Base-by-base conservation (phyloP, 768 basidiomycete species). In the Boletus fagicola region DNA sequence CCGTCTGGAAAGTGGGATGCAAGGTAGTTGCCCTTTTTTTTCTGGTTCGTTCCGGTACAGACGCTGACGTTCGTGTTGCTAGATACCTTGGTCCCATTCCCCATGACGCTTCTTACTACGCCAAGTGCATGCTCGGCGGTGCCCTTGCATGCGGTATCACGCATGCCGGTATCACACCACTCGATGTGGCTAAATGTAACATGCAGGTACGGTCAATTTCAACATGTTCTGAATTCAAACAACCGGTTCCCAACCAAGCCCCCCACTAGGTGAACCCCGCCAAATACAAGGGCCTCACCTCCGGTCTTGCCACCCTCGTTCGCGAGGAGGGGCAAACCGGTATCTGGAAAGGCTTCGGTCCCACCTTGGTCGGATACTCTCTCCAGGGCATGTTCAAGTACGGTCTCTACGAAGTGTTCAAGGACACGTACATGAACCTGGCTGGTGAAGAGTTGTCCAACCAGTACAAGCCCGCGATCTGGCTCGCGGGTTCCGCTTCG, bases 311-410 rank as follows among this genome's bases (percentile, higher is more conserved):
- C 56, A 79, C 80, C 39, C 84, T 94, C 68, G 53, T 89, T 54
- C 83, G 82, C 42, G 91, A 92, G 72, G 90, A 95, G 75, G 91
- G 94, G 66, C 75, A 85, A 58, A 84, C 74, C 39, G 95, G 92
- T 74, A 84, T 97, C 75, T 90, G 94, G 86, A 98, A 96, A 76
- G 95, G 95, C 68, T 79, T 97, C 71, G 91, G 91, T 38, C 95
- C 95, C 53, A 98, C 95, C 58, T 79, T 94, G 61, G 80, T 96
- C 75, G 94, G 95, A 62, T 95, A 95, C 80, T 92, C 92, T 10
- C 82, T 94, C 67, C 95, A 97, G 78, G 95, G 95, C 72, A 87
- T 94, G 84, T 94, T 96, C 88, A 98, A 98, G 78, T 97, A 92
- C 74, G 95, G 95, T 78, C 90, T 95, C 73, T 97, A 97, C 74